Percentiles rank a stretch among this genome's conserved stretches.
These are phyloP conservation scores for Firmiana major DNA, from an alignment of 345 rosid genomes.

Conservation along the genomic window DNA sequence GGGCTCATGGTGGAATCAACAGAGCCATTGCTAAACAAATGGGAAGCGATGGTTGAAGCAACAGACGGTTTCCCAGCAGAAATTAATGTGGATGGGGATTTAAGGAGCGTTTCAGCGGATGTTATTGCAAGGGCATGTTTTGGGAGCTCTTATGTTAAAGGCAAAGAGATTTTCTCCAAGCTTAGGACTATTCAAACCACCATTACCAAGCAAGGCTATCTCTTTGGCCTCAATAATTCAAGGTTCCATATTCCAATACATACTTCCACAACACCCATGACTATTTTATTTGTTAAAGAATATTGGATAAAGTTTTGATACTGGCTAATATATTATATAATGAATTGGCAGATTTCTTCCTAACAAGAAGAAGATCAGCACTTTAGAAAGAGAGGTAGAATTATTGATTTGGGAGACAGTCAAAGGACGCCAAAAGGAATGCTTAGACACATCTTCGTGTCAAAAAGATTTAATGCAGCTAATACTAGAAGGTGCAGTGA, in stretches of 20 bases:
- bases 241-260: slow-evolving; percentile 10
- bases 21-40: slow-evolving; percentile 41
- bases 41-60: slow-evolving; percentile 41
- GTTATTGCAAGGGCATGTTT: slow-evolving; percentile 55
- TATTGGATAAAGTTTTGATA: too few species aligned
- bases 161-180: slow-evolving; percentile 48
- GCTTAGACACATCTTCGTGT: slow-evolving; percentile 24
- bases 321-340: not conserved
- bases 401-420: slow-evolving; percentile 69
- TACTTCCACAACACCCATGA: not conserved
- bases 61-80: slow-evolving; percentile 30
- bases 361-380: slow-evolving; percentile 36
- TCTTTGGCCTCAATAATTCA: slow-evolving; percentile 17
- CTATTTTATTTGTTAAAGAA: too few species aligned
- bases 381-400: slow-evolving; percentile 58
- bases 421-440: slow-evolving; percentile 43
- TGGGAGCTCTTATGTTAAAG: slow-evolving; percentile 49
- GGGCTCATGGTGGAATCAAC: slow-evolving; percentile 56
- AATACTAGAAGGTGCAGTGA: slow-evolving; percentile 59
- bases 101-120: slow-evolving; percentile 43
- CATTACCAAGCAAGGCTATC: slow-evolving; percentile 32
- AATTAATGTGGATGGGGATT: slow-evolving; percentile 40
- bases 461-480: slow-evolving; percentile 66
- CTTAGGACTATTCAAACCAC: slow-evolving; percentile 40
- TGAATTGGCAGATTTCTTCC: slow-evolving; percentile 29